Evolutionary conservation across 345 rosid genomes (phyloP).

Genomic region (Durio zibethinus): DNA sequence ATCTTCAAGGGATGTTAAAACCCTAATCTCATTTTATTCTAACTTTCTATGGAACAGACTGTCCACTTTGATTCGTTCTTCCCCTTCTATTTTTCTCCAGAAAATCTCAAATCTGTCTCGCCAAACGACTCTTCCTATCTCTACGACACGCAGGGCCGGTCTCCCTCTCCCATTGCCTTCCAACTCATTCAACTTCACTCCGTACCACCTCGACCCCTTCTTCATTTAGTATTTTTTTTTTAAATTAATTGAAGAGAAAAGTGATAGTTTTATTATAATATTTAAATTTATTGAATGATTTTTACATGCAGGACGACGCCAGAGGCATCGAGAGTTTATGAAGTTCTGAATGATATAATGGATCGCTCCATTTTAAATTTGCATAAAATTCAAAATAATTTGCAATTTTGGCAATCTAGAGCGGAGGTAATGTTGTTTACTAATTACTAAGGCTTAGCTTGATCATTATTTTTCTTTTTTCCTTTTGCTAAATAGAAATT

Average conservation of each 20-base stretch:
- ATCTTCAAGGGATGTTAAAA: constrained; percentile 25
- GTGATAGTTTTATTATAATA: not conserved
- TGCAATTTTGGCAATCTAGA: constrained; percentile 77
- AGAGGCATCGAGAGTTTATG: constrained; percentile 41
- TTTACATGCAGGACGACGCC: constrained; percentile 33
- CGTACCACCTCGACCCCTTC: constrained; percentile 35
- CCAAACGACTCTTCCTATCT: constrained; percentile 29
- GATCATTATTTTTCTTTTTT: too few relatives aligned
- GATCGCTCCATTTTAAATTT: constrained; percentile 44
- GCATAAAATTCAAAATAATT: constrained; percentile 64
- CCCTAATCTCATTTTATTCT: constrained; percentile 51
- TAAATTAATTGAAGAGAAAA: not conserved
- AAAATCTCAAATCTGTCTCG: constrained; percentile 52
- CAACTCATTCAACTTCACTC: constrained; percentile 37
- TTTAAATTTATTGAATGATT: not conserved
- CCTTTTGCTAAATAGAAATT: too few relatives aligned
- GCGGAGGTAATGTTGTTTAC: constrained; percentile 53
- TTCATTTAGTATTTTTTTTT: not conserved
- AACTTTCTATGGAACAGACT: constrained; percentile 48
- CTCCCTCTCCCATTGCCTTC: constrained; percentile 74
- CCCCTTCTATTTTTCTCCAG: constrained; percentile 34
- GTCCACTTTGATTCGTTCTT: constrained; percentile 36
- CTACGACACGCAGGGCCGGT: constrained; percentile 34
- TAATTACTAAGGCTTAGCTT: not conserved
- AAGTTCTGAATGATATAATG: constrained; percentile 70